Evolutionary conservation across 441 rosid genomes (phyloP).

Genomic region (Kokia cookei): DNA sequence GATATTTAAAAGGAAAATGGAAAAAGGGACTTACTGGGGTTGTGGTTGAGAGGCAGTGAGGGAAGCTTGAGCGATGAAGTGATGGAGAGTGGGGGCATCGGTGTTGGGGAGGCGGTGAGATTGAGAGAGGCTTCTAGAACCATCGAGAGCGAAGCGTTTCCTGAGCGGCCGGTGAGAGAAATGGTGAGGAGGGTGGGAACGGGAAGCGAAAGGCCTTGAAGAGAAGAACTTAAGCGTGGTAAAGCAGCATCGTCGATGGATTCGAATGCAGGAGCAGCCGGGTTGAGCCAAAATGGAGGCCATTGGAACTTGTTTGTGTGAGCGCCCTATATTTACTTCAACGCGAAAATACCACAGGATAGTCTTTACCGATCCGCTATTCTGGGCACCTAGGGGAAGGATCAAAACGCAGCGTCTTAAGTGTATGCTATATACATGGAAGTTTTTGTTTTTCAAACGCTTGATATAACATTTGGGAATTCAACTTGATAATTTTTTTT

Average conservation of each 20-base stretch:
- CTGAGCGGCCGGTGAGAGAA: constrained; percentile 15
- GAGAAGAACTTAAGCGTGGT: constrained; percentile 30
- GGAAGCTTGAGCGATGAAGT: constrained; percentile 54
- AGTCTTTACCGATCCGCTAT: neutral
- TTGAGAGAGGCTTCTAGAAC: constrained; percentile 41
- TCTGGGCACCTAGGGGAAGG: neutral
- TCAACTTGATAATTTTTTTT: too few species aligned
- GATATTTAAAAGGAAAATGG: neutral
- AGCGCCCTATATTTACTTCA: neutral
- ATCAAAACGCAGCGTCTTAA: neutral
- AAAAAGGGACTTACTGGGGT: constrained; percentile 40
- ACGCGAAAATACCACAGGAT: neutral
- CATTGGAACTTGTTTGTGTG: constrained; percentile 8
- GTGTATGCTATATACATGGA: too few species aligned
- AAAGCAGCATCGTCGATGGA: constrained; percentile 34
- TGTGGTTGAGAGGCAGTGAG: constrained; percentile 35
- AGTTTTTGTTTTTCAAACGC: too few species aligned
- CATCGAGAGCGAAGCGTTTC: constrained; percentile 20
- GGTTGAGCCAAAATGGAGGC: constrained; percentile 42
- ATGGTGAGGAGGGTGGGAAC: constrained; percentile 10
- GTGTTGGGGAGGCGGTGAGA: constrained; percentile 24
- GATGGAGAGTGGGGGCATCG: constrained; percentile 49
- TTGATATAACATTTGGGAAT: too few species aligned
- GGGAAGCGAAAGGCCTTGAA: constrained; percentile 17
- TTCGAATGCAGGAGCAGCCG: constrained; percentile 32